Percentiles rank a stretch among this genome's conserved stretches.
Conservation (phyloP, 163 green algal genomes). For the Chlamydomonas reinhardtii region DNA sequence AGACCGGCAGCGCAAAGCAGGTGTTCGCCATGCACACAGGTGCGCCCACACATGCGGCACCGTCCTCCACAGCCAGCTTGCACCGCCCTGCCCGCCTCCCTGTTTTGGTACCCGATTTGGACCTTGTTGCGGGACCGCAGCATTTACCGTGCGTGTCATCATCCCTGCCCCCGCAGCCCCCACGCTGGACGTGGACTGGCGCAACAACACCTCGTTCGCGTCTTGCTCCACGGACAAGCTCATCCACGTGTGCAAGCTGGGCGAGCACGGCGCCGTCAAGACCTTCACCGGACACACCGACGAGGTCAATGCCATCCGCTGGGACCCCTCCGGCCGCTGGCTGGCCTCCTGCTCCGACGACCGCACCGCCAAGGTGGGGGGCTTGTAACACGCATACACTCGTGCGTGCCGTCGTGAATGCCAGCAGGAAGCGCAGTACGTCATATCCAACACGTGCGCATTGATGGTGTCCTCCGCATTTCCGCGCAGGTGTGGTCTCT, state of each 20-base stretch:
- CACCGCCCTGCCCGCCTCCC: no score
- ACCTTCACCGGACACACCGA: constrained; percentile 84
- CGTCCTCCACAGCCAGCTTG: no score
- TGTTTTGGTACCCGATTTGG: no score
- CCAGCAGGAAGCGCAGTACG: no score
- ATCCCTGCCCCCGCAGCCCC: constrained; percentile 64
- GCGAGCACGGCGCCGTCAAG: constrained; percentile 73
- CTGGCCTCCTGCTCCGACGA: constrained; percentile 92
- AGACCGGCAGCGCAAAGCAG: constrained; percentile 82
- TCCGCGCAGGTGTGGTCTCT: constrained; percentile 57
- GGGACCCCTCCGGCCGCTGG: constrained; percentile 79
- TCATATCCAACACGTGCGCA: no score
- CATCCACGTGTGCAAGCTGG: constrained; percentile 88
- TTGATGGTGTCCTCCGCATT: no score
- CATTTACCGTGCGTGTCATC: no score
- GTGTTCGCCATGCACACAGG: constrained; percentile 83
- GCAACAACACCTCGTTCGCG: constrained; percentile 88
- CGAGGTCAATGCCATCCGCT: constrained; percentile 92
- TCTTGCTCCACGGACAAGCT: constrained; percentile 89
- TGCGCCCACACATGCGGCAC: neutral
- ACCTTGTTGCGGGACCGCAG: no score
- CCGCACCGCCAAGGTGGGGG: constrained; percentile 81
- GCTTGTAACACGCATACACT: neutral
- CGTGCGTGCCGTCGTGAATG: no score
- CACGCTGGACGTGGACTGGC: constrained; percentile 92